Evolutionary conservation across 2,329 filamentous ascomycete genomes (phyloP), one percentile per base, ranked within the genome.

Genomic region (Fusarium citri): DNA sequence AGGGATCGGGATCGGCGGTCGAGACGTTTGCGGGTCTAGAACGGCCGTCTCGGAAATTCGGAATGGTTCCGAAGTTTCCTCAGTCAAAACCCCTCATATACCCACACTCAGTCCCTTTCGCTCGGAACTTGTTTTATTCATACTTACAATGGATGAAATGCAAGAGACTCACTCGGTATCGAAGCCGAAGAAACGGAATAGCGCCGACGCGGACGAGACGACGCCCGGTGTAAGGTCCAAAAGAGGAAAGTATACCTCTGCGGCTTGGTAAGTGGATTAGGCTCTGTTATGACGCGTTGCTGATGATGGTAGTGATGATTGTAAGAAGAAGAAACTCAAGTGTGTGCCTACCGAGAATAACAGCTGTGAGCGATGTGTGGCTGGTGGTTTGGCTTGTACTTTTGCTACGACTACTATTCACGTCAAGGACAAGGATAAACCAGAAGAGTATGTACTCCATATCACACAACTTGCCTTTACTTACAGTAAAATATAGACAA

Each of bases 261-360:
- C 79, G 5, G 79, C 79, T 16, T 81, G 79, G 79, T 81, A 67
- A 51, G 43, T 61, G n/a, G 8, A 1, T 14, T 10, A 7, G 4
- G 3, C 0, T 6, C 3, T 8, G 3, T 3, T 14, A 23, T 37
- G 31, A 16, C 14, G 9, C 4, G 10, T 11, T 11, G 47, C 55
- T 76, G 47, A 76, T 54, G 14, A 8, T 2, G 1, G 12, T 31
- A 78, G 78, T 28, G 77, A 82, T 51, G 79, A 82, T 23, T 83
- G 81, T 66, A 82, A 82, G 60, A 80, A 78, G 41, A 69, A 79
- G 28, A 82, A 82, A 59, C 78, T 82, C 56, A 83, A 82, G 60
- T 83, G 81, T 66, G 72, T 79, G 40, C 76, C 76, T 3, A 61
- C 64, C 0, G 69, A 71, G 7, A 68, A 76, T 26, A 62, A 60